phyloP scores from a whole-genome alignment of 2,329 filamentous ascomycete species.

The Talaromyces pinophilus region DNA sequence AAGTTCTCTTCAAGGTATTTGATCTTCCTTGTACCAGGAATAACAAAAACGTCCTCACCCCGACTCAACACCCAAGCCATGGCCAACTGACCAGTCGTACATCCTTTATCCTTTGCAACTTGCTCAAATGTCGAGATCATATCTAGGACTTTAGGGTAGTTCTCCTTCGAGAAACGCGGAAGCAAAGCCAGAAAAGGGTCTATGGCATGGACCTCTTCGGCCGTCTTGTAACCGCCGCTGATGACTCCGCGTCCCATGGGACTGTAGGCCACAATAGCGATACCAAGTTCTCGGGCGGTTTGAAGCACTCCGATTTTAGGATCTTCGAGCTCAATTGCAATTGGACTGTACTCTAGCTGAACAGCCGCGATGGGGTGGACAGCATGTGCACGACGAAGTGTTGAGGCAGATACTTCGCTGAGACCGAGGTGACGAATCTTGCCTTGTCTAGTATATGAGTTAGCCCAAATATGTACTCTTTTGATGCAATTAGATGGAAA shows the following conservation, averaged over 20 bases:
- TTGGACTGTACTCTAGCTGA: constrained; percentile 56
- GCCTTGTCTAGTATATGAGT: constrained; percentile 36
- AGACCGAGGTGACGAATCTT: constrained; percentile 55
- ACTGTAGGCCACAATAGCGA: constrained; percentile 59
- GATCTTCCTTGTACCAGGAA: constrained; percentile 20
- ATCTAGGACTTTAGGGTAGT: constrained; percentile 53
- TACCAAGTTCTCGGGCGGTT: constrained; percentile 60
- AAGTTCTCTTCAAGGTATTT: constrained; percentile 23
- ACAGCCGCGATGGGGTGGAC: constrained; percentile 52
- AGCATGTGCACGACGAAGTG: constrained; percentile 52
- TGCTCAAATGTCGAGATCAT: constrained; percentile 49
- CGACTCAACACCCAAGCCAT: constrained; percentile 48
- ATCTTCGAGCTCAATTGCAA: constrained; percentile 52
- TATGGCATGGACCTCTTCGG: constrained; percentile 40
- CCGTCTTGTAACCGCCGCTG: constrained; percentile 51
- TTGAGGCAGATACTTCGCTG: constrained; percentile 47
- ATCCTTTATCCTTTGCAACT: constrained; percentile 48
- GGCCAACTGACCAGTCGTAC: constrained; percentile 50
- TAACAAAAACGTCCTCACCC: constrained; percentile 13
- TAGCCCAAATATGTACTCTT: neutral
- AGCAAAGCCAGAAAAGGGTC: constrained; percentile 47
- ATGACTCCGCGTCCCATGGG: constrained; percentile 63
- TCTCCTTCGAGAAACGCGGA: constrained; percentile 55
- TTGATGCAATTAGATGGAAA: neutral
- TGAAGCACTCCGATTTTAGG: constrained; percentile 51